These are phyloP conservation scores for Entomophthora muscae DNA, from an alignment of 371 early-diverging fungal genomes.

Conservation along the genomic window DNA sequence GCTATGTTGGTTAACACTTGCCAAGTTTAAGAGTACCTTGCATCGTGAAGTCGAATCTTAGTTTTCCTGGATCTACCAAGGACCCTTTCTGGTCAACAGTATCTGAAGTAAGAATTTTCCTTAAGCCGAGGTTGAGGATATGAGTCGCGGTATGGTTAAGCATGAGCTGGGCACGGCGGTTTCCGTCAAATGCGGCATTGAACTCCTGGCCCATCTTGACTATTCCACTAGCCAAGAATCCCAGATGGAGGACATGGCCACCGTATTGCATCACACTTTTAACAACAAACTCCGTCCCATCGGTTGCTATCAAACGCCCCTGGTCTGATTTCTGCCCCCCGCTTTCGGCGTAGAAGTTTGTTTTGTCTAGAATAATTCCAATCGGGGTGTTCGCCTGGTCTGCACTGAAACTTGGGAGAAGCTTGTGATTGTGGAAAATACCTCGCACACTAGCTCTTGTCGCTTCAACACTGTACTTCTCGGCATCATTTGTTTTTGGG, in stretches of 20 bases:
- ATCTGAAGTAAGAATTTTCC: conserved; percentile 45
- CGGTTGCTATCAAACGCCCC: conserved; percentile 78
- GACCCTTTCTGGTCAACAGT: conserved; percentile 93
- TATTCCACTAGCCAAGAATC: conserved; percentile 76
- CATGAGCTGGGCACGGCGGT: conserved; percentile 70
- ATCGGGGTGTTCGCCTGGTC: conserved; percentile 11
- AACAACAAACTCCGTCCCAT: conserved; percentile 71
- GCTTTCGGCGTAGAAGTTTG: conserved; percentile 97
- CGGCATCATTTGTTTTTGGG: conserved; percentile 74
- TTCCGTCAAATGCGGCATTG: conserved; percentile 63
- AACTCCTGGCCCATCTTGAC: conserved; percentile 51
- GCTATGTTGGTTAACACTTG: conserved; percentile 14
- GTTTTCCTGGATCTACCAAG: conserved; percentile 89
- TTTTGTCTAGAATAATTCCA: conserved; percentile 85
- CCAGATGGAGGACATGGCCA: conserved; percentile 95
- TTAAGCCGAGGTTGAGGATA: conserved; percentile 91
- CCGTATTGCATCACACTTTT: conserved; percentile 88
- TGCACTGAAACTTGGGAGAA: background rate
- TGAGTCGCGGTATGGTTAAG: conserved; percentile 98
- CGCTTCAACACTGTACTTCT: conserved; percentile 42
- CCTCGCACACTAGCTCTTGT: background rate
- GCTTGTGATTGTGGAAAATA: background rate
- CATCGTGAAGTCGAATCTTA: conserved; percentile 91
- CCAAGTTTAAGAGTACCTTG: too few relatives aligned
- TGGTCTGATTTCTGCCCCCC: conserved; percentile 98